These are phyloP conservation scores for Tardiomyces blankii DNA, from an alignment of 1,139 yeast species.

Conservation along the genomic window DNA sequence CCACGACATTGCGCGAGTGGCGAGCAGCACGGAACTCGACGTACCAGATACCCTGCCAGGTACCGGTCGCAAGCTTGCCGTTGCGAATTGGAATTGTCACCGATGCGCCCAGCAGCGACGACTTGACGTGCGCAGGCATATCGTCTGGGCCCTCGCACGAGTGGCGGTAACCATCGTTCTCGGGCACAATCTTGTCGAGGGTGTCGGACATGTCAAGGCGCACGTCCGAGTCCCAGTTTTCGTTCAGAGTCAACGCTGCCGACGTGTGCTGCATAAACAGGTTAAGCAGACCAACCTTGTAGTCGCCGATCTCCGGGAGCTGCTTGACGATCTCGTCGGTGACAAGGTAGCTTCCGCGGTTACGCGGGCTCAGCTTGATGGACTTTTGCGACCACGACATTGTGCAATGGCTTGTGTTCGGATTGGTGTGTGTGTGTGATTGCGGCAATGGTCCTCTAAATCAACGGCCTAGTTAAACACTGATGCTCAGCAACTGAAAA, in stretches of 20 bases:
- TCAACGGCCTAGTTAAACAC: too few species aligned
- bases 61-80: conserved; percentile 60
- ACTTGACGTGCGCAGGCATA: conserved; percentile 72
- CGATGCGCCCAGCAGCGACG: conserved; percentile 49
- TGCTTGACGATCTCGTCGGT: conserved; percentile 50
- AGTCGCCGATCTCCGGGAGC: conserved; percentile 49
- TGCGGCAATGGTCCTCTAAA: too few species aligned
- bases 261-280: conserved; percentile 70
- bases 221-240: conserved; percentile 73
- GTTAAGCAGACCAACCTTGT: conserved; percentile 53
- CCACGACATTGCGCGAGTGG: conserved; percentile 57
- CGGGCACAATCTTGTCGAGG: conserved; percentile 59
- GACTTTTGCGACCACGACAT: conserved; percentile 32
- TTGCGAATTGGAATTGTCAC: conserved; percentile 57
- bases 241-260: conserved; percentile 66
- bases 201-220: conserved; percentile 55
- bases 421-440: too few species aligned
- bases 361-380: conserved; percentile 44
- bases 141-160: conserved; percentile 72
- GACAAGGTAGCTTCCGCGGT: conserved; percentile 60
- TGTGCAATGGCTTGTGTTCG: not conserved
- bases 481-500: too few species aligned
- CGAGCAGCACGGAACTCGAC: conserved; percentile 58
- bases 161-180: conserved; percentile 50
- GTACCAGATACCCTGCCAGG: conserved; percentile 78